Base-by-base conservation (phyloP, 75 land plant species). In the Cunninghamia lanceolata region DNA sequence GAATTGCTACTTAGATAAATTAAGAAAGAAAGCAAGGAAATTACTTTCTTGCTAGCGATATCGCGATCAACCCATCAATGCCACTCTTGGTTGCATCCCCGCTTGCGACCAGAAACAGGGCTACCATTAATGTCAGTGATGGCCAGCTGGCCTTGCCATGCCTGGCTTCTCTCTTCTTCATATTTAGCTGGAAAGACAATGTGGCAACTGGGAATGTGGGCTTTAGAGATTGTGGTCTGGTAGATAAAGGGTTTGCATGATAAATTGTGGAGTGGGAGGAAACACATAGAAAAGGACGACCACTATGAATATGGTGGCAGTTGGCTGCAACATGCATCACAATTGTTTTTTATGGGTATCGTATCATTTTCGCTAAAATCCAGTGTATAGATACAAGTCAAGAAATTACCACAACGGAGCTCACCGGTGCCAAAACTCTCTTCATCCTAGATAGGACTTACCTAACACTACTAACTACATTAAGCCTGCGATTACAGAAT, bases 11-110 rank as follows among this genome's bases (percentile, higher is more conserved):
- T 35, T 75, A 35, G 16, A 15, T 35, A 75, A 53, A 45, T n/a
- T 80, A 36, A 50, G 10, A 50, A 50, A 25, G 79, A 70, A 39
- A 52, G 56, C 28, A 71, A 30, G 32, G 35, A 38, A 47, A 52
- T n/a, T 88, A 97, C 99, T 94, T 95, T 91, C 32, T 93, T 92
- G 90, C 97, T 93, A 82, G 78, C 92, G 75, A 97, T 91, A 21
- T 95, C 95, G 4, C 91, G 91, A 43, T 82, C 87, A 42, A 85
- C n/a, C 91, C 90, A 8, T 70, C 32, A 14, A 86, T 84, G 63
- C 40, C 50, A 6, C 25, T 56, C 63, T 21, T 21, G 54, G 38
- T 28, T 47, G 30, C 84, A 2, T 38, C 83, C 3, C 52, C 35
- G 0, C 30, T 25, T 11, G n/a, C 30, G 28, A 28, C 15, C 82